Evolutionary conservation across 1,284 basidiomycete genomes (phyloP).

Genomic region (Malassezia nana): DNA sequence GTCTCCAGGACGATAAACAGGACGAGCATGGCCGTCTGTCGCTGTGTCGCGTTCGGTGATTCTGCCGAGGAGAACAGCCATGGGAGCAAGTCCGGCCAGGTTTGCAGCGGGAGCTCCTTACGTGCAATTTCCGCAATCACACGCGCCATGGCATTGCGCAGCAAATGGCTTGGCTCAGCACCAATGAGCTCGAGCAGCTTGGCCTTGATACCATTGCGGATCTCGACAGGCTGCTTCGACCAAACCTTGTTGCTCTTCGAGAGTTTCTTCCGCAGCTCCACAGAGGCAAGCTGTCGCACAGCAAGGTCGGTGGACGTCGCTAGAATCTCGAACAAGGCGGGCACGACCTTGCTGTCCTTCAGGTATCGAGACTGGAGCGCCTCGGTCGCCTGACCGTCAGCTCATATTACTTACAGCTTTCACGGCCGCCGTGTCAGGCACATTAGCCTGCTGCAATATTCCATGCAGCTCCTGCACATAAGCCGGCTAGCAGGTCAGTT

Average conservation of each 20-base stretch:
- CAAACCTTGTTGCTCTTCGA: slow-evolving; percentile 70
- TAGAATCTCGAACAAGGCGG: slow-evolving; percentile 79
- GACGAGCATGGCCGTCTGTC: slow-evolving; percentile 84
- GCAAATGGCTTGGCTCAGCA: slow-evolving; percentile 69
- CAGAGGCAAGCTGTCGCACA: slow-evolving; percentile 92
- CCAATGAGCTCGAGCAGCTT: slow-evolving; percentile 72
- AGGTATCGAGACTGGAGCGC: slow-evolving; percentile 59
- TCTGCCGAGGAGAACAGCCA: slow-evolving; percentile 73
- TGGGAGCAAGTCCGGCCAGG: slow-evolving; percentile 80
- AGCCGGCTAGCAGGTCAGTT: slow-evolving; percentile 2
- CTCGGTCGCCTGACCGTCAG: slow-evolving; percentile 66
- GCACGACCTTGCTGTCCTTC: slow-evolving; percentile 79
- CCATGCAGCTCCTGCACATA: slow-evolving; percentile 41
- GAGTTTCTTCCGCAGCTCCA: slow-evolving; percentile 90
- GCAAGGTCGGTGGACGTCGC: slow-evolving; percentile 66
- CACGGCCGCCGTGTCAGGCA: slow-evolving; percentile 44
- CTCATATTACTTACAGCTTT: slow-evolving; percentile 27
- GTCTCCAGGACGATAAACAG: slow-evolving; percentile 85
- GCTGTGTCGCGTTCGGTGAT: slow-evolving; percentile 62
- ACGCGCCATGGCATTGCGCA: slow-evolving; percentile 66
- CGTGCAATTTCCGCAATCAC: slow-evolving; percentile 87
- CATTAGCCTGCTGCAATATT: slow-evolving; percentile 43
- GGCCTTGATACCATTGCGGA: slow-evolving; percentile 74
- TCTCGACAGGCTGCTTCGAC: slow-evolving; percentile 62
- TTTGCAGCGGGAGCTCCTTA: slow-evolving; percentile 69